A percentile compares a stretch with the other conserved stretches of the same genome.
Conservation (phyloP, 208 protist genomes). For the Crithidia brevicula region DNA sequence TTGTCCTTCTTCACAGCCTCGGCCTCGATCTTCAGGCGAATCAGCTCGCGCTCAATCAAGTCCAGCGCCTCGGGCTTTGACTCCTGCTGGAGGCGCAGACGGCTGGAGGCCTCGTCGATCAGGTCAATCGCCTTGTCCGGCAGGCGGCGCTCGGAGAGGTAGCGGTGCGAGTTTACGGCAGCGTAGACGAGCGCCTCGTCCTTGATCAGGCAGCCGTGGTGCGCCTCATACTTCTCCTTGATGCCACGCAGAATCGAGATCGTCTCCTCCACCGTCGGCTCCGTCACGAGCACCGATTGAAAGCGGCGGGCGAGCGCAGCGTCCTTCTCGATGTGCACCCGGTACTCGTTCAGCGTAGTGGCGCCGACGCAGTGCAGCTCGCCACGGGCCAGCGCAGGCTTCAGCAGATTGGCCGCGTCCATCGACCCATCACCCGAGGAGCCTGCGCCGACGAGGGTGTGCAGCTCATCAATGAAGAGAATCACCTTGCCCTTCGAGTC, state of each 20-base stretch:
- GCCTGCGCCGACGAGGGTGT: constrained; percentile 98
- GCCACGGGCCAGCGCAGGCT: constrained; percentile 97
- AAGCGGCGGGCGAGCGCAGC: constrained; percentile 98
- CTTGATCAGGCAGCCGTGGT: constrained; percentile 92
- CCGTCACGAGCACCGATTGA: constrained; percentile 96
- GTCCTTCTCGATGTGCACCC: constrained; percentile 98
- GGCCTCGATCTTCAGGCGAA: constrained; percentile 93
- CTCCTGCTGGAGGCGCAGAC: constrained; percentile 94
- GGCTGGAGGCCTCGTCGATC: constrained; percentile 96
- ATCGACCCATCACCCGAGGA: constrained; percentile 93
- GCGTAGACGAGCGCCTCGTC: constrained; percentile 92
- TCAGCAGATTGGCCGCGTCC: constrained; percentile 99
- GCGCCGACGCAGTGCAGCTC: constrained; percentile 97
- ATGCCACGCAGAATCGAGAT: constrained; percentile 98
- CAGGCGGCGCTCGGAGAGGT: constrained; percentile 96
- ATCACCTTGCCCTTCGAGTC: constrained; percentile 96
- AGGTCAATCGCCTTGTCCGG: constrained; percentile 99
- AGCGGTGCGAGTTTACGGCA: constrained; percentile 93
- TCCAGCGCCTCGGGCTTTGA: constrained; percentile 97
- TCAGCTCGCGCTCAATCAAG: constrained; percentile 89
- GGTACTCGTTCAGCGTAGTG: constrained; percentile 98
- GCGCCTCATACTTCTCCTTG: constrained; percentile 93
- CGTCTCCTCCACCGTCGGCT: constrained; percentile 97
- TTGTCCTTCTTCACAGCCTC: constrained; percentile 95
- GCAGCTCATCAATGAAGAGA: constrained; percentile 99